Evolutionary conservation across 371 early-diverging fungal genomes (phyloP).

Genomic region (Syncephalastrum sp.): DNA sequence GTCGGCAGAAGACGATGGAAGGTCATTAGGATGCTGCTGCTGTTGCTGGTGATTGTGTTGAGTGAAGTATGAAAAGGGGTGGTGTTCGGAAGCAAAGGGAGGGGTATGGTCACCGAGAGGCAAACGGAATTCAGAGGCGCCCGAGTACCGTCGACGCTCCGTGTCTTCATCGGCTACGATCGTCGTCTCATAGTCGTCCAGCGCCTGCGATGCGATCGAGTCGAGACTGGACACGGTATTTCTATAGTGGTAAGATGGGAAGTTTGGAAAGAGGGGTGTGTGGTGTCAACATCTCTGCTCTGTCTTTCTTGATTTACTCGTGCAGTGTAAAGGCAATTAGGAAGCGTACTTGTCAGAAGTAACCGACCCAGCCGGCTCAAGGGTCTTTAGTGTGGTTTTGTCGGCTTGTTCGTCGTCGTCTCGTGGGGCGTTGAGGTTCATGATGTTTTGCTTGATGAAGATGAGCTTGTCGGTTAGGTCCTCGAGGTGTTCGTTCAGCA

Average conservation of each 20-base stretch:
- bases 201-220: constrained; percentile 38
- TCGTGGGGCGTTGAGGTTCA: constrained; percentile 18
- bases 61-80: constrained; percentile 38
- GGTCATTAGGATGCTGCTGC: constrained; percentile 6
- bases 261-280: too few species aligned
- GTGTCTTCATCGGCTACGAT: constrained; percentile 5
- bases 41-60: constrained; percentile 11
- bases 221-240: constrained; percentile 26
- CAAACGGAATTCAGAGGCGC: constrained; percentile 19
- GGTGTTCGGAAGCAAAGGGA: constrained; percentile 39
- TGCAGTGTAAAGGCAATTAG: background rate
- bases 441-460: constrained; percentile 38
- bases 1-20: constrained; percentile 1
- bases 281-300: background rate
- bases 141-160: constrained; percentile 20
- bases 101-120: constrained; percentile 21
- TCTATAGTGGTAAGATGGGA: constrained; percentile 3
- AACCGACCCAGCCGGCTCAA: constrained; percentile 6
- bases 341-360: background rate
- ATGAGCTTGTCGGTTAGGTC: constrained; percentile 37
- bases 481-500: constrained; percentile 30
- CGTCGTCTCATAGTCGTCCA: constrained; percentile 36
- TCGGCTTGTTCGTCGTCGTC: constrained; percentile 12
- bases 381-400: constrained; percentile 18
- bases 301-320: background rate